Evolutionary conservation across 2,329 filamentous ascomycete genomes (phyloP).

Genomic region (Xylaria sp.): DNA sequence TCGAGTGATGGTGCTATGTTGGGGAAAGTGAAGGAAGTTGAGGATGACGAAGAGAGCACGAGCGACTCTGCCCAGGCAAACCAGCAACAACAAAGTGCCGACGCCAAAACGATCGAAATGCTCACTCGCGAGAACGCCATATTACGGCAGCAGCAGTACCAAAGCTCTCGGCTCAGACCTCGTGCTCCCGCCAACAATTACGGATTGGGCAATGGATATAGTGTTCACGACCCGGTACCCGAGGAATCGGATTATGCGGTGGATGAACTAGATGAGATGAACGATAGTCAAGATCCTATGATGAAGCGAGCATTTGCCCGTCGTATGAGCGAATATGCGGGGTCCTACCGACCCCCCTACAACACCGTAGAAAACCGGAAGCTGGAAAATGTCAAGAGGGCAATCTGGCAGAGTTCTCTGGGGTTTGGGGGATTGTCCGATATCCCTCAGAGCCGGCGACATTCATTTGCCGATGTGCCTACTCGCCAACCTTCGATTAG

Average conservation of each 20-base stretch:
- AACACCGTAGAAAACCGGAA: conserved; percentile 67
- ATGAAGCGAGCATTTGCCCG: conserved; percentile 58
- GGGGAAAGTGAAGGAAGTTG: conserved; percentile 75
- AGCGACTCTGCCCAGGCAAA: conserved; percentile 65
- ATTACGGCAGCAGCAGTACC: conserved; percentile 65
- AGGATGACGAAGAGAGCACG: conserved; percentile 69
- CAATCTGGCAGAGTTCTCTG: conserved; percentile 77
- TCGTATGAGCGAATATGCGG: conserved; percentile 67
- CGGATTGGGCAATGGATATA: conserved; percentile 64
- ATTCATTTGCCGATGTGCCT: conserved; percentile 79
- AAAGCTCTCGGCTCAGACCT: conserved; percentile 64
- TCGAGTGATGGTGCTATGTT: conserved; percentile 69
- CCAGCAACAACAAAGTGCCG: conserved; percentile 62
- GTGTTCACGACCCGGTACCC: conserved; percentile 67
- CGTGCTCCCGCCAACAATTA: conserved; percentile 68
- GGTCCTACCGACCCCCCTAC: conserved; percentile 60
- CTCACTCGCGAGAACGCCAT: conserved; percentile 71
- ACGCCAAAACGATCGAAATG: conserved; percentile 71
- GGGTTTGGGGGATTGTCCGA: conserved; percentile 71
- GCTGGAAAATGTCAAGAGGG: conserved; percentile 72
- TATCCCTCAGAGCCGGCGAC: conserved; percentile 77
- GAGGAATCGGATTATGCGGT: conserved; percentile 78
- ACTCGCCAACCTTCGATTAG: conserved; percentile 72
- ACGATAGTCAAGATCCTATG: conserved; percentile 61
- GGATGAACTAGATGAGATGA: conserved; percentile 73